Conservation (phyloP, 2,329 filamentous ascomycete species). For the Pseudogymnoascus sp. region DNA sequence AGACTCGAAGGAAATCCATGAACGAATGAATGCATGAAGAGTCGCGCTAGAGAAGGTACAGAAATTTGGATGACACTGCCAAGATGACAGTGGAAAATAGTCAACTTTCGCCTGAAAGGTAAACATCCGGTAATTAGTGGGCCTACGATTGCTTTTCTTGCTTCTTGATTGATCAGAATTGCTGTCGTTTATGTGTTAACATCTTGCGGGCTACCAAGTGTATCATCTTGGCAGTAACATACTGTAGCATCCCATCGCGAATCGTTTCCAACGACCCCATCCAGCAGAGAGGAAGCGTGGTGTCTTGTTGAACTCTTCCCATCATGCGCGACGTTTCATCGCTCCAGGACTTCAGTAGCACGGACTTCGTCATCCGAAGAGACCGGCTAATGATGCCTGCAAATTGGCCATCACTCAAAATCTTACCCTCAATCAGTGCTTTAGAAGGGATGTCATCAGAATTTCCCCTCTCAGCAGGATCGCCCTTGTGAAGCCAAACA, state of each 20-base stretch:
- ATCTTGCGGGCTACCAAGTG: too few relatives aligned
- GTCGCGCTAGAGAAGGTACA: too few relatives aligned
- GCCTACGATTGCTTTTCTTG: too few relatives aligned
- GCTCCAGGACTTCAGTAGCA: neutral
- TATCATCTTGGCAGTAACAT: too few relatives aligned
- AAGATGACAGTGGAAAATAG: too few relatives aligned
- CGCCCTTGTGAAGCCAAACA: neutral
- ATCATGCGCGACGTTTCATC: neutral
- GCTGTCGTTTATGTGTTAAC: too few relatives aligned
- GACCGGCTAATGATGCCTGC: neutral
- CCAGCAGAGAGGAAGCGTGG: neutral
- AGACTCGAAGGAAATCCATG: neutral
- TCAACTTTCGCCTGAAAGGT: too few relatives aligned
- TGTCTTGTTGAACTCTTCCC: neutral
- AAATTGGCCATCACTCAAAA: neutral
- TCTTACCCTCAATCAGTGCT: neutral
- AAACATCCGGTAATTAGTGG: too few relatives aligned
- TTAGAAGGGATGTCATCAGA: neutral
- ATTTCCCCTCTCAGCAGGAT: neutral
- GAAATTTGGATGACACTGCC: too few relatives aligned
- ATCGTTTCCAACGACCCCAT: neutral
- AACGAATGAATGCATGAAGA: too few relatives aligned
- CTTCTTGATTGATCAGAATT: too few relatives aligned
- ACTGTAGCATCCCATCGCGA: neutral
- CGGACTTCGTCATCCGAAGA: neutral